These are phyloP conservation scores for Erysimum cheiranthoides DNA, from an alignment of 345 rosid species.

Conservation along the genomic window DNA sequence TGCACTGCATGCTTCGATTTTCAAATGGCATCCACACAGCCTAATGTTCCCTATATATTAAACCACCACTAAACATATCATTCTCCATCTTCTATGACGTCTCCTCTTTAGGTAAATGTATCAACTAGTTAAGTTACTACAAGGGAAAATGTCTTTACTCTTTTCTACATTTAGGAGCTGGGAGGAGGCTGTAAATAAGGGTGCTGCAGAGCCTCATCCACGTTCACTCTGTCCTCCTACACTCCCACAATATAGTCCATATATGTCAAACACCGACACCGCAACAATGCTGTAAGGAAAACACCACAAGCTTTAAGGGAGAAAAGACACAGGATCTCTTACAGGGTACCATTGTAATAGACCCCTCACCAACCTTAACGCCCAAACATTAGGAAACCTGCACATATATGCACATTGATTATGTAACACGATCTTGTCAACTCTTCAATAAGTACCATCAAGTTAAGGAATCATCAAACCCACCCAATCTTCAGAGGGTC, in stretches of 20 bases:
- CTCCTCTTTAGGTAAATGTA: background rate
- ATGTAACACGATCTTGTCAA: constrained; percentile 9
- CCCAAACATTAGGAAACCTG: constrained; percentile 88
- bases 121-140: background rate
- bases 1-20: no score
- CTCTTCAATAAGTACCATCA: background rate
- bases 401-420: constrained; percentile 23
- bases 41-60: no score
- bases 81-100: background rate
- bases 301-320: constrained; percentile 11
- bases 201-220: constrained; percentile 80
- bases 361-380: constrained; percentile 82
- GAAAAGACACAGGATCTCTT: constrained; percentile 43
- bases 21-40: no score
- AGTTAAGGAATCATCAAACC: constrained; percentile 30
- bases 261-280: background rate
- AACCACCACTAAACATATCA: background rate
- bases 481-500: constrained; percentile 91
- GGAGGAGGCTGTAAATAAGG: constrained; percentile 75
- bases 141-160: constrained; percentile 11
- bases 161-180: constrained; percentile 18
- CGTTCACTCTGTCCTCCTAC: constrained; percentile 73
- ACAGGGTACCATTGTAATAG: constrained; percentile 87
- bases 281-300: background rate
- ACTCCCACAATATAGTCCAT: background rate